Evolutionary conservation across 805 yeast species (phyloP).

Genomic region (Candida xyloterini): DNA sequence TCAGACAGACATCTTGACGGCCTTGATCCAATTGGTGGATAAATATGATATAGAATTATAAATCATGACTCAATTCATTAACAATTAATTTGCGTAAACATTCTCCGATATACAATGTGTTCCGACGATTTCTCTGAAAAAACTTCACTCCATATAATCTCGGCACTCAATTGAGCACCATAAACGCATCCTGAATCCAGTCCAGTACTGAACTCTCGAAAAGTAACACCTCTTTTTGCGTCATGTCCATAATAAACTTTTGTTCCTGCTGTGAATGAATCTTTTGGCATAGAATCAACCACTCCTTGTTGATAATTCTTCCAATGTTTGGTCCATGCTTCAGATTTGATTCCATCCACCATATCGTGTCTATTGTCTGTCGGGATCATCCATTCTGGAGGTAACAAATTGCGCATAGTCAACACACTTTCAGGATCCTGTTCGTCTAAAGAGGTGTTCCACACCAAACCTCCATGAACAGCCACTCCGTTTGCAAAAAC

Average conservation of each 20-base stretch:
- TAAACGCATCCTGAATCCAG: conserved; percentile 79
- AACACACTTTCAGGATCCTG: conserved; percentile 64
- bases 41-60: conserved; percentile 16
- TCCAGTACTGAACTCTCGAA: conserved; percentile 69
- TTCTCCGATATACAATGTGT: conserved; percentile 25
- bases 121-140: conserved; percentile 9
- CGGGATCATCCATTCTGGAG: conserved; percentile 58
- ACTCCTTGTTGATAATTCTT: conserved; percentile 22
- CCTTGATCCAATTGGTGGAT: conserved; percentile 15
- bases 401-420: conserved; percentile 66
- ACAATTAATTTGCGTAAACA: conserved; percentile 31
- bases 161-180: conserved; percentile 68
- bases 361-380: conserved; percentile 41
- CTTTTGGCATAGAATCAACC: conserved; percentile 2
- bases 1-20: conserved; percentile 10
- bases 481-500: conserved; percentile 47
- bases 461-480: conserved; percentile 80
- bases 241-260: conserved; percentile 86
- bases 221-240: conserved; percentile 70
- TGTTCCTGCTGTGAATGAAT: conserved; percentile 24
- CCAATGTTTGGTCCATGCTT: conserved; percentile 36
- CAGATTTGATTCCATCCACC: conserved; percentile 28
- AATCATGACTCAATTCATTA: conserved; percentile 1
- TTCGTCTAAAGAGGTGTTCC: conserved; percentile 52
- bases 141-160: conserved; percentile 44